These are phyloP conservation scores for Dothiorella sarmentorum DNA, from an alignment of 2,329 filamentous ascomycete genomes.

Conservation along the genomic window DNA sequence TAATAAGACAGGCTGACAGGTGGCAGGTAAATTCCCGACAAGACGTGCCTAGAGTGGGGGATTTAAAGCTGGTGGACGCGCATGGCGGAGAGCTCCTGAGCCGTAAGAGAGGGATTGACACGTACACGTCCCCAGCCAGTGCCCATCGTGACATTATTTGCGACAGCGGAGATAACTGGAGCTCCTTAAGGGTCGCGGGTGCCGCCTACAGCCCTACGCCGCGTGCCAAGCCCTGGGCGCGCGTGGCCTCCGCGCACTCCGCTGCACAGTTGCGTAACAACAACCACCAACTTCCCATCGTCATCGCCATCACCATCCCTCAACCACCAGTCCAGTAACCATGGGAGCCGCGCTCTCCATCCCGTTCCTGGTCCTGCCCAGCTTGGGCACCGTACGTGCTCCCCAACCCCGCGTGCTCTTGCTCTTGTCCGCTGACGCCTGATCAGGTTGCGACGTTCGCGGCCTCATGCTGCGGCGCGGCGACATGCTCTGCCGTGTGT, in stretches of 20 bases:
- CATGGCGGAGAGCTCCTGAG: conserved; percentile 8
- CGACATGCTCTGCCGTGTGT: conserved; percentile 93
- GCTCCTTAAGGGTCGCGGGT: background rate
- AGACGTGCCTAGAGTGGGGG: background rate
- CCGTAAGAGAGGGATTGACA: conserved; percentile 12
- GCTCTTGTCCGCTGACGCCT: conserved; percentile 24
- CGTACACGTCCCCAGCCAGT: conserved; percentile 5
- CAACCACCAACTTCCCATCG: background rate
- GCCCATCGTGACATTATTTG: conserved; percentile 8
- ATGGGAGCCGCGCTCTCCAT: conserved; percentile 94
- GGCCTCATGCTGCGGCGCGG: conserved; percentile 92
- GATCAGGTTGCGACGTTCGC: conserved; percentile 69
- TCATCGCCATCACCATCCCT: background rate
- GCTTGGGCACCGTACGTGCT: conserved; percentile 72
- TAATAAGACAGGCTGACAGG: background rate
- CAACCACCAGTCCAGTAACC: conserved; percentile 22
- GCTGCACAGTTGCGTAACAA: conserved; percentile 14
- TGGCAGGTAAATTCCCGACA: background rate
- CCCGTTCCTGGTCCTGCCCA: conserved; percentile 83
- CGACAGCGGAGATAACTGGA: conserved; percentile 16
- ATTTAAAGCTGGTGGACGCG: background rate
- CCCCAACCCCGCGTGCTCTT: conserved; percentile 10
- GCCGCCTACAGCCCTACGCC: conserved; percentile 8
- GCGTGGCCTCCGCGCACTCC: conserved; percentile 8
- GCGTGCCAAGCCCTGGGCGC: conserved; percentile 1